Evolutionary conservation across 169 alveolate genomes (phyloP).

Genomic region (Eimeria falciformis): DNA sequence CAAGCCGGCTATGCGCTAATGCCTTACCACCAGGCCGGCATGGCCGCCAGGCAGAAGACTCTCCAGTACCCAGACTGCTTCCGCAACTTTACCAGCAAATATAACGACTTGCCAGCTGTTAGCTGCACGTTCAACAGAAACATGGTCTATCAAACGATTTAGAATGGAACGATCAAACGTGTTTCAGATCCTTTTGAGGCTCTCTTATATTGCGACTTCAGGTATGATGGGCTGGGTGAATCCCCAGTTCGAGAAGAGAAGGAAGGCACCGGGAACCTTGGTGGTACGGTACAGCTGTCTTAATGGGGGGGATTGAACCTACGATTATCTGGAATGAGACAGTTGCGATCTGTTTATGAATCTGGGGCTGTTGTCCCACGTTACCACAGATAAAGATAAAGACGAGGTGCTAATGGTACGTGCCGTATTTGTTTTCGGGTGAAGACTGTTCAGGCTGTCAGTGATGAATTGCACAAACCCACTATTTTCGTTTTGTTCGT

Average conservation of each 20-base stretch:
- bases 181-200: slow-evolving; percentile 97
- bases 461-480: slow-evolving; percentile 84
- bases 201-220: slow-evolving; percentile 96
- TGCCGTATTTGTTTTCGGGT: slow-evolving; percentile 90
- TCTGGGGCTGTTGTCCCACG: slow-evolving; percentile 98
- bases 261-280: slow-evolving; percentile 96
- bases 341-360: slow-evolving; percentile 99
- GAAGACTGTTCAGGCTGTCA: slow-evolving; percentile 88
- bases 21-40: slow-evolving; percentile 71
- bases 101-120: slow-evolving; percentile 97
- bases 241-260: slow-evolving; percentile 94
- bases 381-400: slow-evolving; percentile 97
- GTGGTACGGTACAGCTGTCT: slow-evolving; percentile 96
- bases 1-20: slow-evolving; percentile 85
- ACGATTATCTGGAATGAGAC: slow-evolving; percentile 99
- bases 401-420: slow-evolving; percentile 87
- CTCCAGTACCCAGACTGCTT: slow-evolving; percentile 91
- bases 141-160: slow-evolving; percentile 99
- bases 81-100: slow-evolving; percentile 92
- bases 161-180: slow-evolving; percentile 99
- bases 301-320: slow-evolving; percentile 99
- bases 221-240: slow-evolving; percentile 96
- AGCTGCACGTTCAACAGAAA: slow-evolving; percentile 98
- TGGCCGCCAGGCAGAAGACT: slow-evolving; percentile 73
- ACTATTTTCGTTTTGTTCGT: slow-evolving; percentile 92